A percentile compares a stretch with the other conserved stretches of the same genome.
Conservation (phyloP, 2,329 filamentous ascomycete genomes). For the Nemania sp. region DNA sequence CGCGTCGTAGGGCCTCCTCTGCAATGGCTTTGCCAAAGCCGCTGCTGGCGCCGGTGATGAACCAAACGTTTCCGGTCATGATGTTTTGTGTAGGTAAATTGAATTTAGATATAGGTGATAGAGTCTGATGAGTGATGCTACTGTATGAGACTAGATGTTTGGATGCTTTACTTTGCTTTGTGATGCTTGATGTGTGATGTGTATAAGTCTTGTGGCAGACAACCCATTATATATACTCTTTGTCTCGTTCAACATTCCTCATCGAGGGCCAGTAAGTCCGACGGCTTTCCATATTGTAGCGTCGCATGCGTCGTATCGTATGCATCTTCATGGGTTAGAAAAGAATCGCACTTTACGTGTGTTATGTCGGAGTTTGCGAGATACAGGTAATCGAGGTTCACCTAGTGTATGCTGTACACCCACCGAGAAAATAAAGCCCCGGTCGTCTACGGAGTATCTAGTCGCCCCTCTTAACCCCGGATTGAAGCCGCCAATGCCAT, state of each 20-base stretch:
- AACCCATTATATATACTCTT: constrained; percentile 20
- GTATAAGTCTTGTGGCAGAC: background rate
- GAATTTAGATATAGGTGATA: background rate
- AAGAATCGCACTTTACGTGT: background rate
- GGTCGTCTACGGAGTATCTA: too few species aligned
- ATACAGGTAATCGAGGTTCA: background rate
- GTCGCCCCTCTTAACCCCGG: constrained; percentile 21
- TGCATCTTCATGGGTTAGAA: background rate
- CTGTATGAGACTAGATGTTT: background rate
- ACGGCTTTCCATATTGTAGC: background rate
- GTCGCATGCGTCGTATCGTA: background rate
- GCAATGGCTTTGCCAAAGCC: constrained; percentile 64
- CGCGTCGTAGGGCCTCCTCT: constrained; percentile 57
- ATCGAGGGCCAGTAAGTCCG: background rate
- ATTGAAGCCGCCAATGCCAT: background rate
- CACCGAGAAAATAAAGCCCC: background rate
- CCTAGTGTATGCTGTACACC: background rate
- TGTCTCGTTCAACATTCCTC: background rate
- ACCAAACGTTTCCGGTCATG: constrained; percentile 57
- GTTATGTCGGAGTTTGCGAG: background rate
- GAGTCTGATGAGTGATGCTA: background rate
- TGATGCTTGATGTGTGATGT: background rate
- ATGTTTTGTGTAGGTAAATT: background rate
- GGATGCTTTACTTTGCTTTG: constrained; percentile 3
- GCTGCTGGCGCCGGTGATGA: constrained; percentile 64